A percentile compares a stretch with the other conserved stretches of the same genome.
phyloP scores from a whole-genome alignment of 441 rosid genomes.

The Syzygium syzygioides region DNA sequence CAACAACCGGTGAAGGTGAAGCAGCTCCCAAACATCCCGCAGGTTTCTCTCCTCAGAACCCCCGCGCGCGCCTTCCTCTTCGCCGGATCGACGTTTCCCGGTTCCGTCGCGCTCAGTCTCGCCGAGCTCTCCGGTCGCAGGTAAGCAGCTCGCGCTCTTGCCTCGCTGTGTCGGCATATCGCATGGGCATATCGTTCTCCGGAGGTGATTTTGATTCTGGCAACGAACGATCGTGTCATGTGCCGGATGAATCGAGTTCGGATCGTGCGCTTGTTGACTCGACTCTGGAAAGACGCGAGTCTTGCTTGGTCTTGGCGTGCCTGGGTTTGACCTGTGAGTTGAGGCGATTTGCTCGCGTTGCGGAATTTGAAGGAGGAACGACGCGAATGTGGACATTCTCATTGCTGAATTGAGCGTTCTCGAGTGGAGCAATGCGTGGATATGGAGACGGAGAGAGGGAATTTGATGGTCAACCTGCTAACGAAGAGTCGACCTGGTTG shows the following conservation, averaged over 20 bases:
- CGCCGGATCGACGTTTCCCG: not conserved
- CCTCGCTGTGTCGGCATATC: not conserved
- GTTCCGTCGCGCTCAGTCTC: not conserved
- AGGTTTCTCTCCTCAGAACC: not conserved
- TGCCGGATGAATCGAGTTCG: not conserved
- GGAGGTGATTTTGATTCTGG: not conserved
- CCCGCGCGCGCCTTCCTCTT: not conserved
- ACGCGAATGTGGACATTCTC: not conserved
- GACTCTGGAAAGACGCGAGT: not conserved
- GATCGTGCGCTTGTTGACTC: not conserved
- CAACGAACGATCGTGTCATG: not conserved
- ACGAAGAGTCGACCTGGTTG: not conserved
- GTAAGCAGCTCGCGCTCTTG: not conserved
- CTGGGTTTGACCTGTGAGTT: not conserved
- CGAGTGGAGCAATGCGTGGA: not conserved
- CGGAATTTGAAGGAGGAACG: not conserved
- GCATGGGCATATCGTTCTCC: not conserved
- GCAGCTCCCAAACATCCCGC: not conserved
- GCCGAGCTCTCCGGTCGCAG: not conserved
- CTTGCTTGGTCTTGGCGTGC: not conserved
- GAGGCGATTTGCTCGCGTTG: not conserved
- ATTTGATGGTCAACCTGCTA: not conserved
- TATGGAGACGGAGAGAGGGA: not conserved
- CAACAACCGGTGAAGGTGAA: not conserved
- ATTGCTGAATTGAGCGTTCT: not conserved